Conservation (phyloP, 2,329 filamentous ascomycete species). For the Hypoxylon sp. region DNA sequence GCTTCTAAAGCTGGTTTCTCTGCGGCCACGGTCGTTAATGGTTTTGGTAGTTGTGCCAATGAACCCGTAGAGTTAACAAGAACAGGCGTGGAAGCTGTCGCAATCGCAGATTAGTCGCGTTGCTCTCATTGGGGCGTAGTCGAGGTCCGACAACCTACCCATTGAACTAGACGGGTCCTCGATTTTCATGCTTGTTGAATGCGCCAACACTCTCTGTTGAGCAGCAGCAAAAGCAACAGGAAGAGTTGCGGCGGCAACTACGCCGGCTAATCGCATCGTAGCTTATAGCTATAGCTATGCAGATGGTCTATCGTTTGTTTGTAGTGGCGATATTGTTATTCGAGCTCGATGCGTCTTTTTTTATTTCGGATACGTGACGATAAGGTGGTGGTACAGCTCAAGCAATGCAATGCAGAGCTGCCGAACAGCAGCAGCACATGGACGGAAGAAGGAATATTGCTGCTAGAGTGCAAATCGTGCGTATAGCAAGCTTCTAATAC, state of each 20-base stretch:
- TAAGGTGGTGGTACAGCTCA: constrained; percentile 19
- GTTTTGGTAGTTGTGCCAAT: constrained; percentile 38
- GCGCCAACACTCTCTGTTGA: constrained; percentile 44
- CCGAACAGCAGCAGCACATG: constrained; percentile 39
- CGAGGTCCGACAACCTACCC: constrained; percentile 26
- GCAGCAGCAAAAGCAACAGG: constrained; percentile 39
- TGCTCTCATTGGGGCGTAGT: background rate
- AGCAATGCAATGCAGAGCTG: constrained; percentile 32
- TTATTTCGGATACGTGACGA: constrained; percentile 11
- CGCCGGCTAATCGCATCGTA: constrained; percentile 47
- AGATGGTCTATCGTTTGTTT: constrained; percentile 8
- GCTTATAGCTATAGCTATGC: constrained; percentile 2
- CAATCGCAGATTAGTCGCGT: constrained; percentile 23
- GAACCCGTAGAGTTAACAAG: constrained; percentile 46
- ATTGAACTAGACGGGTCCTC: constrained; percentile 42
- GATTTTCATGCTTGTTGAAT: constrained; percentile 42
- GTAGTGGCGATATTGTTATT: constrained; percentile 18
- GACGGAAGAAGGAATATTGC: constrained; percentile 3
- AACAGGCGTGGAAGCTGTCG: constrained; percentile 38
- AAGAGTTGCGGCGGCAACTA: constrained; percentile 38
- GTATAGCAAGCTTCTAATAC: constrained; percentile 25
- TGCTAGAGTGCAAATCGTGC: background rate
- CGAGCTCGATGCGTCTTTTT: constrained; percentile 22
- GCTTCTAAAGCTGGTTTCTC: constrained; percentile 52
- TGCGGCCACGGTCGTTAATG: constrained; percentile 42